phyloP scores from a whole-genome alignment of 2,329 filamentous ascomycete species.

The Fusarium armeniacum region DNA sequence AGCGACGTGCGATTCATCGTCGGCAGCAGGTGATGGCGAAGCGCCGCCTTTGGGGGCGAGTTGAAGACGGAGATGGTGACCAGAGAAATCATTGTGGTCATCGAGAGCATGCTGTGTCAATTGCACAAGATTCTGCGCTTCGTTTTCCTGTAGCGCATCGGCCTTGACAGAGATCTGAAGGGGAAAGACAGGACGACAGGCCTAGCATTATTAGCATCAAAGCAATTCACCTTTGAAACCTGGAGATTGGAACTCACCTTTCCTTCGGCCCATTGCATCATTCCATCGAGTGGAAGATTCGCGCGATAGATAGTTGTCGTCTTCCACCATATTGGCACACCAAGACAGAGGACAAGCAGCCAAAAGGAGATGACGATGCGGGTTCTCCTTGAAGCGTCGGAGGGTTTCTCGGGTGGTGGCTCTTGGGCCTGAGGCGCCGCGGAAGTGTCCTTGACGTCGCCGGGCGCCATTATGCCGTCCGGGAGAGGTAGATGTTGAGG shows the following conservation, averaged over 20 bases:
- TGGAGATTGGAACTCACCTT: conserved; percentile 68
- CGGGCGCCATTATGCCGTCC: conserved; percentile 46
- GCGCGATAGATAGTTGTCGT: conserved; percentile 95
- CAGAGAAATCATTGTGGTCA: conserved; percentile 86
- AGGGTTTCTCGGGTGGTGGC: conserved; percentile 83
- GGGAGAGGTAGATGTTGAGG: background rate
- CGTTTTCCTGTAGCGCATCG: conserved; percentile 72
- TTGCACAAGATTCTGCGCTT: conserved; percentile 80
- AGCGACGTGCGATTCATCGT: conserved; percentile 67
- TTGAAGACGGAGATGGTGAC: conserved; percentile 78
- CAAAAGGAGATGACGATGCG: conserved; percentile 90
- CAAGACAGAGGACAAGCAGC: conserved; percentile 84
- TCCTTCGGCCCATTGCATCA: conserved; percentile 93
- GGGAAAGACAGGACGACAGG: conserved; percentile 89
- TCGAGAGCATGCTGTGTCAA: conserved; percentile 90
- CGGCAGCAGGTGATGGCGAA: conserved; percentile 44
- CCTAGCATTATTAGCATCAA: conserved; percentile 63
- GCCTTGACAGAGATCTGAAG: conserved; percentile 84
- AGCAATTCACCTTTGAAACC: background rate
- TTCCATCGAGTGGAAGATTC: conserved; percentile 82
- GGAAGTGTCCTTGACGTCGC: conserved; percentile 38
- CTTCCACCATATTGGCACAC: conserved; percentile 94
- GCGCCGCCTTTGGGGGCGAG: conserved; percentile 51
- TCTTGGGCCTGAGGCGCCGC: conserved; percentile 28
- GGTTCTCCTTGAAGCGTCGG: conserved; percentile 77